Evolutionary conservation across 495 filamentous ascomycete genomes (phyloP).

Genomic region (Tetracladium marchalianum): DNA sequence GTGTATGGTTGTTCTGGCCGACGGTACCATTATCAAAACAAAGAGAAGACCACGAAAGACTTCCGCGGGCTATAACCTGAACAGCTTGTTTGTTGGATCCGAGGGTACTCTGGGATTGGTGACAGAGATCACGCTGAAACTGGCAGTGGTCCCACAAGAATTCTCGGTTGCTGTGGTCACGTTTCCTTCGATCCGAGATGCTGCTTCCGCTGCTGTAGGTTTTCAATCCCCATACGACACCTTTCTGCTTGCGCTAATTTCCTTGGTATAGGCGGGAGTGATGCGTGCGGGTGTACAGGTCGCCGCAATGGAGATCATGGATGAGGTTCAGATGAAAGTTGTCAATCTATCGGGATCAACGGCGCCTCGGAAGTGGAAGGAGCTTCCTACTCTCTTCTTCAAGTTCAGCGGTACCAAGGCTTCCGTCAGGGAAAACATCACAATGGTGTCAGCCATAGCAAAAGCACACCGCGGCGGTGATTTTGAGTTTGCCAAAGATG

Average conservation of each 20-base stretch:
- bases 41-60: conserved; percentile 63
- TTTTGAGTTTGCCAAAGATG: conserved; percentile 65
- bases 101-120: conserved; percentile 73
- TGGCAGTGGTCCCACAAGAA: conserved; percentile 63
- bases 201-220: conserved; percentile 53
- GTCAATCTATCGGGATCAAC: conserved; percentile 66
- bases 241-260: too few species aligned
- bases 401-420: conserved; percentile 69
- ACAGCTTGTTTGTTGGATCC: conserved; percentile 63
- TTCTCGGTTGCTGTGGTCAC: conserved; percentile 66
- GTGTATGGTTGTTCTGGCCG: conserved; percentile 70
- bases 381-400: conserved; percentile 73
- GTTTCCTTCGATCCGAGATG: conserved; percentile 64
- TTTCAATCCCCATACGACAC: too few species aligned
- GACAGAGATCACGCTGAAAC: conserved; percentile 66
- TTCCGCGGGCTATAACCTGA: conserved; percentile 76
- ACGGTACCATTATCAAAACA: conserved; percentile 73
- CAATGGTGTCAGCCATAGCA: conserved; percentile 52
- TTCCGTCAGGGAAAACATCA: conserved; percentile 59
- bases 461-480: conserved; percentile 50
- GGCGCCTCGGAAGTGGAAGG: conserved; percentile 57
- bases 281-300: conserved; percentile 66
- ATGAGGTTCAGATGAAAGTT: conserved; percentile 72
- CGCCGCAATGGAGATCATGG: conserved; percentile 75
- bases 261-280: conserved; percentile 28